Evolutionary conservation across 176 grass and related monocot genomes (phyloP).

Genomic region (Melocanna baccifera): DNA sequence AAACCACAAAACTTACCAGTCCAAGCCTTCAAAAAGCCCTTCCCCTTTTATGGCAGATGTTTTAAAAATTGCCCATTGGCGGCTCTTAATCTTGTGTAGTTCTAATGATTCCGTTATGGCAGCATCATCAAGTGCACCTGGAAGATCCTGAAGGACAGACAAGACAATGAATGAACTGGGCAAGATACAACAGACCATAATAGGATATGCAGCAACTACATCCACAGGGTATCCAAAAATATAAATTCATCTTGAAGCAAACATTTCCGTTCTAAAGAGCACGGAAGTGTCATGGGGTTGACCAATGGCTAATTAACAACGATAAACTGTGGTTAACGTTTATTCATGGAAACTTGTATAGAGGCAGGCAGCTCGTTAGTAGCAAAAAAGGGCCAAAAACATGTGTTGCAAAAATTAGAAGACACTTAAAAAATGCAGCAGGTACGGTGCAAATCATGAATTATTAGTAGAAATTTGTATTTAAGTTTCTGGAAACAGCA

Average conservation of each 20-base stretch:
- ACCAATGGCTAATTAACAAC: background rate
- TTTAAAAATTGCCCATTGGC: constrained; percentile 99
- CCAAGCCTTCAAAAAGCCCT: constrained; percentile 98
- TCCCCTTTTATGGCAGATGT: constrained; percentile 99
- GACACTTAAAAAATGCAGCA: background rate
- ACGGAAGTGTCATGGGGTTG: background rate
- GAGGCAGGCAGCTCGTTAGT: background rate
- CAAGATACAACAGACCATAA: background rate
- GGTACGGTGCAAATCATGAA: background rate
- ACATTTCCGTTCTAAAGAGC: background rate
- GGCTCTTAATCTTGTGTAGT: constrained; percentile 98
- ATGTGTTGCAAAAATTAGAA: background rate
- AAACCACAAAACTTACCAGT: constrained; percentile 62
- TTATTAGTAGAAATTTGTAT: background rate
- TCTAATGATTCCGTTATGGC: constrained; percentile 96
- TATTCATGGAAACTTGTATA: background rate
- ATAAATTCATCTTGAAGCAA: background rate
- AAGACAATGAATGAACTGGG: background rate
- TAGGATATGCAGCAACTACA: background rate
- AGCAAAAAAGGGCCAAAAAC: background rate
- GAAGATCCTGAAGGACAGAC: constrained; percentile 72
- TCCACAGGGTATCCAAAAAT: background rate
- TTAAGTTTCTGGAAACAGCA: background rate
- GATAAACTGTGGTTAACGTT: background rate
- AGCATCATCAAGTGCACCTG: constrained; percentile 94